Conservation (phyloP, 495 filamentous ascomycete species). For the Talaromyces trachyspermus region DNA sequence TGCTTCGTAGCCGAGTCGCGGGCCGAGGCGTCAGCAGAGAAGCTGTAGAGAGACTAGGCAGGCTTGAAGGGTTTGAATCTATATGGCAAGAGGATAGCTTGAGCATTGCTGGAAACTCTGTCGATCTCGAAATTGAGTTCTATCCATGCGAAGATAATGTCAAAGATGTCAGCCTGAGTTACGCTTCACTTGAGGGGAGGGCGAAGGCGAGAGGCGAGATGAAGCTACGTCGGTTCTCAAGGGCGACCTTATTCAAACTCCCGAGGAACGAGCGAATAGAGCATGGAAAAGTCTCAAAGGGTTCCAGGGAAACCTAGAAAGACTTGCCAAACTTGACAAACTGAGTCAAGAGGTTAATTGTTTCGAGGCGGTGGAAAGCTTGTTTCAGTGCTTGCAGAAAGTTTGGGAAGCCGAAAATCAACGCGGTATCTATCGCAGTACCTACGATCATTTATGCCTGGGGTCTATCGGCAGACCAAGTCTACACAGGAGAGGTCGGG, state of each 20-base stretch:
- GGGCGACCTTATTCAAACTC: constrained; percentile 37
- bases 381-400: constrained; percentile 64
- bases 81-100: constrained; percentile 63
- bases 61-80: constrained; percentile 65
- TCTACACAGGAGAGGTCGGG: constrained; percentile 63
- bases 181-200: constrained; percentile 35
- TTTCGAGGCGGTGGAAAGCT: constrained; percentile 78
- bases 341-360: constrained; percentile 79
- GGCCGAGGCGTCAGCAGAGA: constrained; percentile 64
- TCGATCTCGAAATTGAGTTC: constrained; percentile 47
- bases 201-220: constrained; percentile 32
- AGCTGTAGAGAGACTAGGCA: constrained; percentile 68
- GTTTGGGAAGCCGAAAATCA: constrained; percentile 45
- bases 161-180: constrained; percentile 38
- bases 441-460: constrained; percentile 42
- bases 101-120: constrained; percentile 61
- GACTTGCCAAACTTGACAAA: constrained; percentile 69
- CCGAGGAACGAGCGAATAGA: constrained; percentile 30
- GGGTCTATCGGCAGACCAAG: constrained; percentile 63
- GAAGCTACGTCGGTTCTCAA: constrained; percentile 46
- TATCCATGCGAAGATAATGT: constrained; percentile 35
- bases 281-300: constrained; percentile 52
- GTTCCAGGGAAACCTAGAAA: constrained; percentile 76
- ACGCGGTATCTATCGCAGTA: constrained; percentile 33
- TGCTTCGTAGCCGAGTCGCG: constrained; percentile 34